Evolutionary conservation across 805 yeast genomes (phyloP), one percentile per base, ranked within the genome.

Genomic region (Saccharomyces paradoxus): DNA sequence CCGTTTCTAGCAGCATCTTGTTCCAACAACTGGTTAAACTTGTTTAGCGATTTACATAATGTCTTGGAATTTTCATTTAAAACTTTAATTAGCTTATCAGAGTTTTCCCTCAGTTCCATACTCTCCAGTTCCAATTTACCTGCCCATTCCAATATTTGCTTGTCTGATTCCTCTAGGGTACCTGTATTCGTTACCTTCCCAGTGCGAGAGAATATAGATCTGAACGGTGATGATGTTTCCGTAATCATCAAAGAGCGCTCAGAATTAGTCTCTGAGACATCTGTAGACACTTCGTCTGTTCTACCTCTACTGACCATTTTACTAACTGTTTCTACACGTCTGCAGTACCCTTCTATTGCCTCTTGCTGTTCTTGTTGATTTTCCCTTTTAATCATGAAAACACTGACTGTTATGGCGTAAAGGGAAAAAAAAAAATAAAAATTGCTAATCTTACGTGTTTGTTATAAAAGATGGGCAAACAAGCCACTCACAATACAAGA

Each of bases 101-200:
- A 63, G 31, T 68, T 65, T 12, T 71, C 71, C 46, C 79, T 64
- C 27, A 77, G 59, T 30, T 76, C 81, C 1, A 76, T 65, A 13
- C 77, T 70, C 55, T 80, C 83, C 51, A 79, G 55, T 57, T 80
- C 84, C 21, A 80, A 60, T 37, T 75, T 72, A 4, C 78, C 73
- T 0, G 82, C 82, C 83, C 83, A 80, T 58, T 67, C 66, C 10
- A 73, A 64, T 31, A 65, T 73, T 66, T 68, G 77, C 58, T 64
- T 67, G 49, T 67, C 71, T 41, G 70, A 62, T 48, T 63, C 69
- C 22, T 62, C 67, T 50, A 50, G 53, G 14, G 24, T 37, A 4
- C 44, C 26, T 22, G 50, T 10, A 17, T 21, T 26, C 46, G 46
- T 3, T 49, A 41, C 26, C 26, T 53, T 14, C 50, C 48, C 12